Conservation (phyloP, 2,329 filamentous ascomycete species). For the Colletotrichum costaricense region DNA sequence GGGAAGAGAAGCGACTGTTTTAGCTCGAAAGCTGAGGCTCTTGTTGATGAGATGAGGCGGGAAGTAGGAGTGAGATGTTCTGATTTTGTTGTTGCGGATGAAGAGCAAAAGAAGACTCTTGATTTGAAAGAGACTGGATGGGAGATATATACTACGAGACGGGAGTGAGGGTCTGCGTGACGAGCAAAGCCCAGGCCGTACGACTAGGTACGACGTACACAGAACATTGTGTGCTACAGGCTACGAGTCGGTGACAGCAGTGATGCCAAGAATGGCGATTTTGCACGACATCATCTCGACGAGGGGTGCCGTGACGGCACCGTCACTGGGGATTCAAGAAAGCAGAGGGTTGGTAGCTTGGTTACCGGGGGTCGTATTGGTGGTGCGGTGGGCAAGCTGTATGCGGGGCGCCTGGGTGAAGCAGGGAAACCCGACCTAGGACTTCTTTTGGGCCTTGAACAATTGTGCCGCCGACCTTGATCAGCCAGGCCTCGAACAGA, state of each 20-base stretch:
- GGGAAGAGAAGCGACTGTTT: conserved; percentile 18
- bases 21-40: conserved; percentile 12
- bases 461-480: too few species aligned
- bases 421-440: conserved; percentile 16
- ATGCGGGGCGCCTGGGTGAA: conserved; percentile 26
- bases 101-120: background rate
- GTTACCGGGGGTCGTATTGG: conserved; percentile 3
- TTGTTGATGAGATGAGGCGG: background rate
- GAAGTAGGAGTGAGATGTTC: background rate
- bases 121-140: background rate
- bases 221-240: background rate
- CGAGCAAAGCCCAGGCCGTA: conserved; percentile 1
- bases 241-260: conserved; percentile 34
- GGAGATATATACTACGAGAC: conserved; percentile 25
- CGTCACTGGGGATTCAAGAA: background rate
- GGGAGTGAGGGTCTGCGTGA: conserved; percentile 14
- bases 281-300: conserved; percentile 35
- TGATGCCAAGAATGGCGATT: conserved; percentile 33
- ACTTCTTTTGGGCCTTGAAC: background rate
- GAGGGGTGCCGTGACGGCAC: conserved; percentile 19
- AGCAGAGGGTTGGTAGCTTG: conserved; percentile 21
- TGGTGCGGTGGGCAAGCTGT: conserved; percentile 16
- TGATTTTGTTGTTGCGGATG: background rate
- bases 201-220: conserved; percentile 22
- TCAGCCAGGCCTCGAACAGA: too few species aligned